Evolutionary conservation across 805 yeast genomes (phyloP).

Genomic region (Candida ipomoeae): DNA sequence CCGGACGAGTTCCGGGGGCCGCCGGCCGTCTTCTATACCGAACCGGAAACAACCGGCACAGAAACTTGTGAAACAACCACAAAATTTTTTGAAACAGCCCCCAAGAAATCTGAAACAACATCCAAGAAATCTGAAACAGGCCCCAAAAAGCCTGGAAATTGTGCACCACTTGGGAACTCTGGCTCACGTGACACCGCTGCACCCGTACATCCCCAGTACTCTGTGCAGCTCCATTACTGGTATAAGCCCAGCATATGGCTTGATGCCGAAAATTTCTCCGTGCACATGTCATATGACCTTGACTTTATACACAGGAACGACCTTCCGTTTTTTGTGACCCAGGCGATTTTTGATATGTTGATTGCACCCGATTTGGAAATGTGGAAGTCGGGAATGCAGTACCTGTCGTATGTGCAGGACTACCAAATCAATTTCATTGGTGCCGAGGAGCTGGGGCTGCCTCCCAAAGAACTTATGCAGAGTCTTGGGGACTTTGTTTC

Average conservation of each 20-base stretch:
- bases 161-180: too few relatives aligned
- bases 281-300: constrained; percentile 33
- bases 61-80: too few relatives aligned
- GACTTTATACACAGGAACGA: constrained; percentile 51
- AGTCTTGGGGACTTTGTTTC: constrained; percentile 1
- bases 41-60: neutral
- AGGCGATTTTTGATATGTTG: constrained; percentile 34
- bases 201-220: constrained; percentile 4
- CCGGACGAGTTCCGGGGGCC: neutral
- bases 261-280: constrained; percentile 37
- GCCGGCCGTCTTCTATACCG: constrained; percentile 1
- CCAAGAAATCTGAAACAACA: neutral
- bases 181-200: neutral
- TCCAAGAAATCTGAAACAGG: neutral
- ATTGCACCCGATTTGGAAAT: constrained; percentile 23
- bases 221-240: constrained; percentile 34
- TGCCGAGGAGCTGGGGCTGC: constrained; percentile 15
- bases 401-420: constrained; percentile 1
- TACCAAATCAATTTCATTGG: constrained; percentile 13
- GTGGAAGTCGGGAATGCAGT: constrained; percentile 1
- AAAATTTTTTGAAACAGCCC: too few relatives aligned
- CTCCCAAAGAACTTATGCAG: constrained; percentile 5
- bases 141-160: too few relatives aligned
- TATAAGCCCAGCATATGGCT: constrained; percentile 43
- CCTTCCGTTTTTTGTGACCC: constrained; percentile 59